Conservation (phyloP, 2,329 filamentous ascomycete genomes). For the Uncinocarpus reesii region DNA sequence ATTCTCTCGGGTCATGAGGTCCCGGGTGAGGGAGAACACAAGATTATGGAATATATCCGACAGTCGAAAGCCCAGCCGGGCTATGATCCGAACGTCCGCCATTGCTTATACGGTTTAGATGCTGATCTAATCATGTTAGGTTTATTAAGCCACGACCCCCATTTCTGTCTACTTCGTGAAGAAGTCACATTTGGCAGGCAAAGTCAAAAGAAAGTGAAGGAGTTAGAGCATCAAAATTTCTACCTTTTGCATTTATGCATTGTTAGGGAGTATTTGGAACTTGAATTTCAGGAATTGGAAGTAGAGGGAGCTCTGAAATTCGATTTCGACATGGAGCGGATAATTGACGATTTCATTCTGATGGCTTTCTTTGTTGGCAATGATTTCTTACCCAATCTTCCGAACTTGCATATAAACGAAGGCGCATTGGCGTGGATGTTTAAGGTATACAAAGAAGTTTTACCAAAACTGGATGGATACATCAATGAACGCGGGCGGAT, state of each 20-base stretch:
- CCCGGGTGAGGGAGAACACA: constrained; percentile 95
- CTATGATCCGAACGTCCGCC: constrained; percentile 86
- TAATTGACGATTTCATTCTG: constrained; percentile 98
- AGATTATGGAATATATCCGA: constrained; percentile 99
- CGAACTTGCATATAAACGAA: constrained; percentile 95
- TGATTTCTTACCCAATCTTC: constrained; percentile 95
- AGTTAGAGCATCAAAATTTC: constrained; percentile 97
- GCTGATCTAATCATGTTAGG: constrained; percentile 98
- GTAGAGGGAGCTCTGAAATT: constrained; percentile 61
- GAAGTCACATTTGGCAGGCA: constrained; percentile 94
- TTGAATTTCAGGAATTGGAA: constrained; percentile 92
- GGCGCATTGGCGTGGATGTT: constrained; percentile 97
- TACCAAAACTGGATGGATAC: constrained; percentile 82
- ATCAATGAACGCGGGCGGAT: constrained; percentile 94
- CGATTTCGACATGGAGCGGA: constrained; percentile 81
- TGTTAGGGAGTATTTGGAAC: constrained; percentile 88
- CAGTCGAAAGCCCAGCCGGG: constrained; percentile 89
- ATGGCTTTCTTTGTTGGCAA: constrained; percentile 99
- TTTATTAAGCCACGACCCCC: constrained; percentile 90
- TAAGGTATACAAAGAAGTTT: constrained; percentile 80
- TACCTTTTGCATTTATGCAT: constrained; percentile 96
- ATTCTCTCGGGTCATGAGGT: constrained; percentile 96
- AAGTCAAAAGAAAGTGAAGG: constrained; percentile 80
- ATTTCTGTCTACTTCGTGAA: constrained; percentile 93
- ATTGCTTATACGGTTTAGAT: constrained; percentile 94